Base-by-base conservation (phyloP, 2,329 filamentous ascomycete genomes). In the Fonsecaea erecta region DNA sequence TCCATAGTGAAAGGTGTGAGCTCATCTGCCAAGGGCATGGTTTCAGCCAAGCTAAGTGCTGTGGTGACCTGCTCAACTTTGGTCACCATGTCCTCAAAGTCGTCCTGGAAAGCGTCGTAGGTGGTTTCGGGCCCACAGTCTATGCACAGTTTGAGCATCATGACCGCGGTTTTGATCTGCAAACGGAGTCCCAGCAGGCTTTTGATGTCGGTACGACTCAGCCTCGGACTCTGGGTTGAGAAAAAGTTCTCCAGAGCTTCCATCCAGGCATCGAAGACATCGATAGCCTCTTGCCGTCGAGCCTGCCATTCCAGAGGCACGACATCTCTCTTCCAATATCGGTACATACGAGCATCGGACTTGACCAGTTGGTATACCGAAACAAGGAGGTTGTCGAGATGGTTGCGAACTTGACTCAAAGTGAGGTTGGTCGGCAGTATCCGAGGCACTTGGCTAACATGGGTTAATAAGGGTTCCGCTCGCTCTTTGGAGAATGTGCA, bases 1-100 rank as follows among this genome's bases (percentile, higher is more conserved):
- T 76, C 73, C 64, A 77, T 73, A 34, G 66, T 71, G 67, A 73
- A 73, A 11, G 69, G 69, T 34, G 65, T 66, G 7, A 46, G 40
- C 32, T 71, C 70, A 26, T 64, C 59, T n/a, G 68, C 68, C 43
- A 73, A 46, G 16, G 71, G 70, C 24, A 28, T 51, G 35, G 64
- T 60, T 57, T 69, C 65, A 9, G 55, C 24, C 52, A 72, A 63
- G 28, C 55, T 48, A 16, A 73, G 62, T 12, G 66, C 64, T 12
- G 57, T 48, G 46, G 69, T 70, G 62, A 73, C 59, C 14, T 67
- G 52, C 63, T 73, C 71, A 18, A 69, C 66, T 43, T 68, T 68
- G n/a, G 60, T 62, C 2, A 73, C 70, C 62, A 73, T 73, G 24
- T 73, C 70, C 32, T 70, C 71, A 53, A 73, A 73, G 8, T 71